These are phyloP conservation scores for Melastoma candidum DNA, from an alignment of 441 rosid species.

Conservation along the genomic window DNA sequence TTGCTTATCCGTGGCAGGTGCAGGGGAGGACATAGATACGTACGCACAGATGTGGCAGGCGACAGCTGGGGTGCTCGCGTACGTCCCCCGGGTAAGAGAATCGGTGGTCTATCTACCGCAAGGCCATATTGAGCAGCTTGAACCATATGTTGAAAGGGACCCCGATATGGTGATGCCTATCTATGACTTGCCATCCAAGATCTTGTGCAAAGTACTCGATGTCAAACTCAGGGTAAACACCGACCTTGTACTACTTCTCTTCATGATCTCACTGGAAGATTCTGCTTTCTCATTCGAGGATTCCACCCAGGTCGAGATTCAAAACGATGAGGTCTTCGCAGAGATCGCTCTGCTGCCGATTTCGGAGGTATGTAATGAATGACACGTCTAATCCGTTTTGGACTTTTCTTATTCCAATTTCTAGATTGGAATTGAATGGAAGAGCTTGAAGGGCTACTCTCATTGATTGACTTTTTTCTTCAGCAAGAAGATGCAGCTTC, in stretches of 20 bases:
- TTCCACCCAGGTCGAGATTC: constrained; percentile 35
- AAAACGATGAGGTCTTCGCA: constrained; percentile 50
- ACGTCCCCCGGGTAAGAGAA: constrained; percentile 62
- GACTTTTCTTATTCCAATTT: not conserved
- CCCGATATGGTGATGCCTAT: too few species aligned
- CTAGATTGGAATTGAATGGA: not conserved
- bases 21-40: constrained; percentile 33
- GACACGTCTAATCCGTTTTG: not conserved
- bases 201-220: not conserved
- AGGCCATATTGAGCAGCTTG: constrained; percentile 91
- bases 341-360: constrained; percentile 33
- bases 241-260: too few species aligned
- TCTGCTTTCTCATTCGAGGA: constrained; percentile 2
- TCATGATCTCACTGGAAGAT: too few species aligned
- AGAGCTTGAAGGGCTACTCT: not conserved
- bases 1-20: constrained; percentile 18
- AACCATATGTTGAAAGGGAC: too few species aligned
- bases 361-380: constrained; percentile 27
- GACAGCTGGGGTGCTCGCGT: constrained; percentile 93
- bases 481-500: constrained; percentile 31
- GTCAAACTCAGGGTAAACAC: too few species aligned
- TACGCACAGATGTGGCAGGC: constrained; percentile 80
- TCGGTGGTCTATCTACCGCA: constrained; percentile 86
- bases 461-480: constrained; percentile 9
- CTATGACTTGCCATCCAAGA: constrained; percentile 11